Base-by-base conservation (phyloP, 805 yeast species). In the Candida oleophila region DNA sequence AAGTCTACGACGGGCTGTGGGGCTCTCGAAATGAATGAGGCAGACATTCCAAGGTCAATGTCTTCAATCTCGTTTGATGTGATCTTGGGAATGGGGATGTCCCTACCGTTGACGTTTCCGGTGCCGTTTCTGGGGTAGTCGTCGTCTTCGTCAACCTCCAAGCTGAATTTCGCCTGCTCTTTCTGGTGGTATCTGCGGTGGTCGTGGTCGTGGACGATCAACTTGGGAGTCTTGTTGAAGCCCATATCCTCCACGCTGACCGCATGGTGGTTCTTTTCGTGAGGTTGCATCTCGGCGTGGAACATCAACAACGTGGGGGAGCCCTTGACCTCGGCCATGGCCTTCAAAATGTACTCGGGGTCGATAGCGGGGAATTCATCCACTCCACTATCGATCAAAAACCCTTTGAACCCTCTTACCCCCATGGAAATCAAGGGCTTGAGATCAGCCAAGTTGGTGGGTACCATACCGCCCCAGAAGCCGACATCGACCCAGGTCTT, bases 401-500 rank as follows among this genome's bases (percentile, higher is more conserved):
- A 92, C 28, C 96, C 94, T 64, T 91, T 91, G 72, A 91, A 91
- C 1, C 98, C 98, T 38, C 96, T 75, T 4, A 92, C 97, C 42
- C 98, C 98, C 51, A 87, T 82, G 47, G 82, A 68, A 49, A 90
- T 83, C 58, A 91, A 74, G 0, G 96, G 96, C 19, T 76, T 71
- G 53, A 91, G 72, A 55, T 88, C 83, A 9, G 74, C 68, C 46
- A 85, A 60, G 64, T 91, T 91, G 49, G 75, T 77, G 5, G 98
- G 98, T 35, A 91, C 81, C 49, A 91, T 71, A 1, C 97, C 98
- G 43, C 97, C 98, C 97, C 97, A 92, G 62, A 92, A 90, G 0
- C 90, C 97, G 5, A 87, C 88, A 61, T 91, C 97, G 30, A 88
- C 94, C 95, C 96, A 91, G 48, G 89, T 78, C 65, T 91, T 86